These are phyloP conservation scores for Rhodamnia rubescens DNA, from an alignment of 345 rosid species.

Conservation along the genomic window DNA sequence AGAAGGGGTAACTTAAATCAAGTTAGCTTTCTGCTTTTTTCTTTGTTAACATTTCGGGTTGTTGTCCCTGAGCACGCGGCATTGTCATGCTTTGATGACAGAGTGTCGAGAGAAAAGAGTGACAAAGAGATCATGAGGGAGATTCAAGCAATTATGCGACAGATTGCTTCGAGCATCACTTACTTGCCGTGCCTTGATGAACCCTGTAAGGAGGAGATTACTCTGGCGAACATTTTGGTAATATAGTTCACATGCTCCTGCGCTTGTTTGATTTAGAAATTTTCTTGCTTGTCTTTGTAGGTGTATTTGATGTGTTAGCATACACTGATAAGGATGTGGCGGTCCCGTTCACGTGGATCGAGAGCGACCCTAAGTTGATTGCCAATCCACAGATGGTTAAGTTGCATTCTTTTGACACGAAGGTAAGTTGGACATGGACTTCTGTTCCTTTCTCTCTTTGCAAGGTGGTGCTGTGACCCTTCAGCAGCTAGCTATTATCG, in stretches of 20 bases:
- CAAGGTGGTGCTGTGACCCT: background rate
- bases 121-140: conserved; percentile 96
- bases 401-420: conserved; percentile 90
- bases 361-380: conserved; percentile 90
- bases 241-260: background rate
- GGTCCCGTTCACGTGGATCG: conserved; percentile 92
- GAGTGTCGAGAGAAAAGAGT: conserved; percentile 91
- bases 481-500: background rate
- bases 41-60: background rate
- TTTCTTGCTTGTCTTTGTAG: conserved; percentile 15
- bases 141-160: conserved; percentile 94
- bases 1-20: conserved; percentile 46
- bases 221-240: background rate
- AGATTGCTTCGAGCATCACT: conserved; percentile 87
- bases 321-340: conserved; percentile 85
- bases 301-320: conserved; percentile 93
- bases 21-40: background rate
- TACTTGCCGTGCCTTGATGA: conserved; percentile 96
- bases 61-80: background rate
- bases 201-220: conserved; percentile 42
- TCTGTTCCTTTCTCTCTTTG: background rate
- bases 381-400: conserved; percentile 99
- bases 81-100: conserved; percentile 8
- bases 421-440: conserved; percentile 24
- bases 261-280: background rate